A percentile compares a stretch with the other conserved stretches of the same genome.
These are phyloP conservation scores for Flaveria brownii DNA, from an alignment of 129 eudicot genomes.

Conservation along the genomic window DNA sequence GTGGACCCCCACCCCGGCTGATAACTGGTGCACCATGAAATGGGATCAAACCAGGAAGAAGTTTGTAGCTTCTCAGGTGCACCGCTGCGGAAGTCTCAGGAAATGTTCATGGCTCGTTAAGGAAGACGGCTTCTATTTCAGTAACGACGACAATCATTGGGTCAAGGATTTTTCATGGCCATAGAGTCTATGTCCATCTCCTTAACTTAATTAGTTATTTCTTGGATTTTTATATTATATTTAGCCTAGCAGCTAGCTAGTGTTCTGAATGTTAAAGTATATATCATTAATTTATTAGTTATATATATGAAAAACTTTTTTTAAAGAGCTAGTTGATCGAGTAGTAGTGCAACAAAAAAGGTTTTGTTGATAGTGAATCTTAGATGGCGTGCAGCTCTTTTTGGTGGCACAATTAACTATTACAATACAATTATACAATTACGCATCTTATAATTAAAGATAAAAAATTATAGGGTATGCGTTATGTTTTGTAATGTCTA, in stretches of 20 bases:
- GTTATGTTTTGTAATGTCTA: too few species aligned
- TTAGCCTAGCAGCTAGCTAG: too few species aligned
- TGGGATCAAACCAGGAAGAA: constrained; percentile 51
- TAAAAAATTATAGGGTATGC: too few species aligned
- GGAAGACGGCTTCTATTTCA: constrained; percentile 64
- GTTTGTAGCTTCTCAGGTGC: constrained; percentile 42
- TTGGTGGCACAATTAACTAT: constrained; percentile 21
- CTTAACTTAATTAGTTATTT: neutral
- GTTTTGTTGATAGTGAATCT: constrained; percentile 18
- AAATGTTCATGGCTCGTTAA: constrained; percentile 57
- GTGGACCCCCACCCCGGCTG: constrained; percentile 33
- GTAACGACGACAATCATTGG: constrained; percentile 43
- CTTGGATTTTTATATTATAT: too few species aligned
- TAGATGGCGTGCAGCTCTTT: constrained; percentile 29
- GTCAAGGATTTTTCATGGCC: constrained; percentile 55
- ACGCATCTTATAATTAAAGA: neutral
- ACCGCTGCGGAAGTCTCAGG: constrained; percentile 31
- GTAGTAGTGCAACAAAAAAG: neutral
- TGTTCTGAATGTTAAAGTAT: too few species aligned
- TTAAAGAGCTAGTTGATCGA: constrained; percentile 6
- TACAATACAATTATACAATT: constrained; percentile 10
- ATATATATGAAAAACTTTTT: neutral
- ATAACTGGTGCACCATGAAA: constrained; percentile 47
- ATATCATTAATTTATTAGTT: too few species aligned
- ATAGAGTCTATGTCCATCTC: neutral